Conservation (phyloP, 345 rosid species). For the Raphanus raphanistrum region DNA sequence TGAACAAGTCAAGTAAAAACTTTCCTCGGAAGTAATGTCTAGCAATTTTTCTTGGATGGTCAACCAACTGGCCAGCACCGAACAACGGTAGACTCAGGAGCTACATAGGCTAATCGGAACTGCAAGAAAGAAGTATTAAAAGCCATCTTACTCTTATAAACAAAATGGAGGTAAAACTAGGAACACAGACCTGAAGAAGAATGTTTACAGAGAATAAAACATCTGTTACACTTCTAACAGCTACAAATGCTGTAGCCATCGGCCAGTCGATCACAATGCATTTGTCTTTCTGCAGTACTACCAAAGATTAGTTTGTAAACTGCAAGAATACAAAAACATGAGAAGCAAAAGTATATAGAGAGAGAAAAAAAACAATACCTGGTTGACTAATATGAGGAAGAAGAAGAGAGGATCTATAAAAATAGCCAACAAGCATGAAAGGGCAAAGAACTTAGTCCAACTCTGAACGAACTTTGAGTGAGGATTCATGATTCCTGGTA, state of each 20-base stretch:
- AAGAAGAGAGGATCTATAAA: constrained; percentile 83
- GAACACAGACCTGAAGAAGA: constrained; percentile 85
- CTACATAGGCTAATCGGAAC: constrained; percentile 86
- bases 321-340: constrained; percentile 2
- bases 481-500: constrained; percentile 83
- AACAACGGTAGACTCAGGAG: constrained; percentile 76
- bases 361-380: constrained; percentile 43
- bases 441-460: constrained; percentile 72
- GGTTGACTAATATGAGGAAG: constrained; percentile 53
- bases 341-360: neutral
- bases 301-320: no score
- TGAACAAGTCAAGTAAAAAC: constrained; percentile 60
- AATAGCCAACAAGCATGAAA: constrained; percentile 73
- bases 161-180: constrained; percentile 7
- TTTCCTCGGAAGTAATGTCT: constrained; percentile 55
- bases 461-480: constrained; percentile 59
- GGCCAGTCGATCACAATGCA: constrained; percentile 58
- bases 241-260: constrained; percentile 48
- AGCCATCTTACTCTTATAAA: neutral
- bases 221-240: constrained; percentile 64
- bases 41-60: constrained; percentile 74
- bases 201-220: constrained; percentile 64
- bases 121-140: constrained; percentile 39
- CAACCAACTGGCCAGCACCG: constrained; percentile 92
- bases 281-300: constrained; percentile 42